These are phyloP conservation scores for Phoma sp. DNA, from an alignment of 2,329 filamentous ascomycete species.

Conservation along the genomic window DNA sequence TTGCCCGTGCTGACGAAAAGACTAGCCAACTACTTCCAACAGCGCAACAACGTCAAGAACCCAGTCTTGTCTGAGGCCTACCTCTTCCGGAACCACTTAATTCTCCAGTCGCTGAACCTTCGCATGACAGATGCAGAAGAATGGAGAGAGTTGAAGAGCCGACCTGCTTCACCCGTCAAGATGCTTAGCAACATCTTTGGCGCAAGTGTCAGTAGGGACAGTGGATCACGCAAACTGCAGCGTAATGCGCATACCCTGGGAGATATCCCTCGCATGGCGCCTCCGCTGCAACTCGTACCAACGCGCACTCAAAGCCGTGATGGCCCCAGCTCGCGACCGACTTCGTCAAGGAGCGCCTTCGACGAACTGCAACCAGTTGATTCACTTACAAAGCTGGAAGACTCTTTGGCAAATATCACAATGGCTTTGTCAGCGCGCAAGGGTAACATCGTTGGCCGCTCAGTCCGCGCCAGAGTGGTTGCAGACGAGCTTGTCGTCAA, in stretches of 20 bases:
- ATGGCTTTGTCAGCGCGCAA: slow-evolving; percentile 84
- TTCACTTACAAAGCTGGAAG: slow-evolving; percentile 74
- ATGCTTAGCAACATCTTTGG: slow-evolving; percentile 83
- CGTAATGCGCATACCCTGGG: slow-evolving; percentile 43
- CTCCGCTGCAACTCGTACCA: slow-evolving; percentile 44
- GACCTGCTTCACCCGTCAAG: slow-evolving; percentile 88
- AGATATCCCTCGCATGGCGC: slow-evolving; percentile 46
- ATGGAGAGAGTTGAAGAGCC: slow-evolving; percentile 62
- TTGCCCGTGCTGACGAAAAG: slow-evolving; percentile 76
- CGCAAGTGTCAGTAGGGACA: slow-evolving; percentile 60
- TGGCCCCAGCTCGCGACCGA: slow-evolving; percentile 42
- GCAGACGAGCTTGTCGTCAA: slow-evolving; percentile 85
- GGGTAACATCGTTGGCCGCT: slow-evolving; percentile 82
- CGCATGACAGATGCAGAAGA: slow-evolving; percentile 67
- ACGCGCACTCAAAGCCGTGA: slow-evolving; percentile 48
- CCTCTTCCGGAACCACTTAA: slow-evolving; percentile 79
- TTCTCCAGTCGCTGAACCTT: slow-evolving; percentile 73
- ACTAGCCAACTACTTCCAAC: slow-evolving; percentile 74
- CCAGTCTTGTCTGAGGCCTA: slow-evolving; percentile 70
- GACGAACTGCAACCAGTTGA: slow-evolving; percentile 36
- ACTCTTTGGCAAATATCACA: slow-evolving; percentile 84
- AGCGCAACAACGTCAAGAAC: slow-evolving; percentile 74
- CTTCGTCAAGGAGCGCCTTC: slow-evolving; percentile 44
- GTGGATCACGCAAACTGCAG: slow-evolving; percentile 44
- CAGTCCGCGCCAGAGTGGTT: slow-evolving; percentile 71